Base-by-base conservation (phyloP, 805 yeast species). In the Babjeviella inositovora region DNA sequence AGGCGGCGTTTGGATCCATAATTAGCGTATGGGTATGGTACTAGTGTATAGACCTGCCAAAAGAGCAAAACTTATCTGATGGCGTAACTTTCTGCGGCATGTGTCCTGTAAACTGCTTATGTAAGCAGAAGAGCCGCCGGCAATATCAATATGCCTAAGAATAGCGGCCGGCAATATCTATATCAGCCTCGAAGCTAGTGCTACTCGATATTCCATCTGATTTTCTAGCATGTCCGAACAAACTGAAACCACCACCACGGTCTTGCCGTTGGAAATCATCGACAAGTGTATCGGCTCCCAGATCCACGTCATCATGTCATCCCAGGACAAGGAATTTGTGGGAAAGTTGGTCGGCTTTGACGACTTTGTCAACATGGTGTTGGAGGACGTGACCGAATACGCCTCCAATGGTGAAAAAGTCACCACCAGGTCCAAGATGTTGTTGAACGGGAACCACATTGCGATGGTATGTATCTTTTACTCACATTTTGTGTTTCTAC, bases 331-430 rank as follows among this genome's bases (percentile, higher is more conserved):
- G 43, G 96, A 85, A 43, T 90, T 82, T 43, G 62, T 65, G n/a
- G 98, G 98, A 2, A 80, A 71, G 4, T 56, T 90, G 24, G 66
- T 76, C 14, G 97, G 97, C 1, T 87, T 87, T 46, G 98, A 90
- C 44, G 97, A 90, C 47, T 87, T 75, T 38, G 96, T 90, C 29
- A 90, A 81, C 42, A 70, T 85, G 47, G 93, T 90, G 7, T 58
- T 90, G 24, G 79, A 77, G 35, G 73, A 85, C 36, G 96, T 76
- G 17, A 61, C 62, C 6, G 93, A 80, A 37, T 53, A 46, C 21
- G 39, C 40, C 4, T 65, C 58, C 24, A 51, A 45, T 19, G 58
- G 57, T 17, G 62, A 61, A 5, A 39, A 44, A 26, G 49, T 55
- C 19, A 57, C 52, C 16, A 57, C 54, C 11, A 57, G 66, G 13